Evolutionary conservation across 1,284 basidiomycete species (phyloP).

Genomic region (Tilletia walkeri): DNA sequence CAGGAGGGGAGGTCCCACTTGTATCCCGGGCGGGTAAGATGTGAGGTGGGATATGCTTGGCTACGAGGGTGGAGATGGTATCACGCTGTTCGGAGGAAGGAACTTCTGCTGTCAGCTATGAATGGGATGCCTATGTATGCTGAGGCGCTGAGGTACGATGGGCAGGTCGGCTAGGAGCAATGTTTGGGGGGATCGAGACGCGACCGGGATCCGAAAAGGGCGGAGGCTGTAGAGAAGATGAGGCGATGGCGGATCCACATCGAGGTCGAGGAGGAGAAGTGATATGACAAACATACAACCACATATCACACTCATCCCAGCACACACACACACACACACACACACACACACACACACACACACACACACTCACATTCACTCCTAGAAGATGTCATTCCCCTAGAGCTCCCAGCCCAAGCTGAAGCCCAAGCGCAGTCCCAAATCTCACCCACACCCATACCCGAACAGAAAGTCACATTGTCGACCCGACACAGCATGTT

Average conservation of each 20-base stretch:
- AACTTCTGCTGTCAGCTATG: neutral
- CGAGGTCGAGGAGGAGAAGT: neutral
- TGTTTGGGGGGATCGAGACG: conserved; percentile 4
- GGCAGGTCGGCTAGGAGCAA: conserved; percentile 16
- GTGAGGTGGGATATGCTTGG: conserved; percentile 34
- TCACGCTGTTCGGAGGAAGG: conserved; percentile 19
- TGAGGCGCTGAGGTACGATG: neutral
- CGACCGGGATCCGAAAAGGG: neutral
- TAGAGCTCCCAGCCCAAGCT: neutral
- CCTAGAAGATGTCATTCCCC: neutral
- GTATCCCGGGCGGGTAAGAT: conserved; percentile 31
- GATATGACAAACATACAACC: neutral
- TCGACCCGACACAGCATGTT: too few species aligned
- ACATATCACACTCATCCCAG: neutral
- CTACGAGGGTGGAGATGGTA: conserved; percentile 28
- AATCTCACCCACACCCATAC: conserved; percentile 39
- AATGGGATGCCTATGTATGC: neutral
- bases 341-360: neutral
- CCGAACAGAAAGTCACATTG: conserved; percentile 29
- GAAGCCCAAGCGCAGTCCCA: neutral
- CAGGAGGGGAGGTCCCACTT: conserved; percentile 24
- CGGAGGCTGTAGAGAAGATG: too few species aligned
- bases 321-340: neutral
- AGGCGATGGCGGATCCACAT: too few species aligned
- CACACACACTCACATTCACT: too few species aligned